phyloP scores from a whole-genome alignment of 306 rosid genomes.

The Malus sieversii region DNA sequence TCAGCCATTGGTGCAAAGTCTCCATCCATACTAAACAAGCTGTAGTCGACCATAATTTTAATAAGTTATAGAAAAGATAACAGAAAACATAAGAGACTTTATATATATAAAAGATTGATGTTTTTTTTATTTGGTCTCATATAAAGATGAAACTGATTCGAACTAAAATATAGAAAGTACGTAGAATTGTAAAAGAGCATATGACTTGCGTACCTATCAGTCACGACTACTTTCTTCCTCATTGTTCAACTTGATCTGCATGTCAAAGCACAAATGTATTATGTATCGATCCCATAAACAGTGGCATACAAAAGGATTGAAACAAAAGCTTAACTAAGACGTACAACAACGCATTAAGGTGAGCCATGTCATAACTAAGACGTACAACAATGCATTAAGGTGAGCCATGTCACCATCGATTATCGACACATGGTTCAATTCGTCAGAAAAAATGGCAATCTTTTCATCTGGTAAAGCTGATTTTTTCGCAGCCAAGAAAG shows the following conservation, averaged over 20 bases:
- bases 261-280: conserved; percentile 13
- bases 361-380: conserved; percentile 61
- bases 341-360: conserved; percentile 68
- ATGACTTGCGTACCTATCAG: conserved; percentile 60
- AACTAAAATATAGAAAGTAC: no score
- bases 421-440: conserved; percentile 82
- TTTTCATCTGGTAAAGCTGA: conserved; percentile 50
- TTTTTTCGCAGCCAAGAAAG: conserved; percentile 53
- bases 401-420: conserved; percentile 94
- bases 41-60: conserved; percentile 14
- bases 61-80: neutral
- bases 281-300: no score
- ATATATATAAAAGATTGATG: no score
- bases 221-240: conserved; percentile 78
- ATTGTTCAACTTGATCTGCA: conserved; percentile 62
- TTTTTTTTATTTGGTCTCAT: no score
- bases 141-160: neutral
- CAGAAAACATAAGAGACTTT: neutral
- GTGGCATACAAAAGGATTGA: neutral
- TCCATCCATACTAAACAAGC: conserved; percentile 99
- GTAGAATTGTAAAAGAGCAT: neutral
- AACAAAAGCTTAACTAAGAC: conserved; percentile 35
- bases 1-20: conserved; percentile 83
- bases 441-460: conserved; percentile 84
- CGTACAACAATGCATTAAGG: conserved; percentile 71